Evolutionary conservation across 2,329 filamentous ascomycete genomes (phyloP).

Genomic region (Fusarium kyushuense): DNA sequence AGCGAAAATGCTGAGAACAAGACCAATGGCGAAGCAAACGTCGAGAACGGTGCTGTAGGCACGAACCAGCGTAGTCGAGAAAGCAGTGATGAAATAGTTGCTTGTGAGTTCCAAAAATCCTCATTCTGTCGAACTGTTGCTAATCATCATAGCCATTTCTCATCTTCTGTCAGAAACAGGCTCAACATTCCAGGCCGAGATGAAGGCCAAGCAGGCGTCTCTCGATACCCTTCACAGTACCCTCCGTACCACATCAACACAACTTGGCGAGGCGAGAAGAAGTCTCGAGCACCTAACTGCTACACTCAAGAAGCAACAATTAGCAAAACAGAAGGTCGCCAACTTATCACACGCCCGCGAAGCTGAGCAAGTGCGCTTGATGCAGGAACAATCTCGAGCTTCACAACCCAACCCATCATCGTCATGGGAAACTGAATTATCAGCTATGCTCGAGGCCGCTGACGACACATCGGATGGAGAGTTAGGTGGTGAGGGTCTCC

Average conservation of each 20-base stretch:
- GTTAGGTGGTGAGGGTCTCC: conserved; percentile 55
- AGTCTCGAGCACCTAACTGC: conserved; percentile 77
- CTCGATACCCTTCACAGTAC: conserved; percentile 85
- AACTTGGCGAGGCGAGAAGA: conserved; percentile 81
- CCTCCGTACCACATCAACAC: conserved; percentile 82
- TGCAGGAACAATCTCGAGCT: conserved; percentile 57
- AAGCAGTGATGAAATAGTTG: conserved; percentile 82
- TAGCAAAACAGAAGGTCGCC: conserved; percentile 77
- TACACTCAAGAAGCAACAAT: conserved; percentile 71
- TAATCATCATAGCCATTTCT: conserved; percentile 72
- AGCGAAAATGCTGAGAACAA: conserved; percentile 67
- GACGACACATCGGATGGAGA: conserved; percentile 54
- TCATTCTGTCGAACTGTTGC: not conserved
- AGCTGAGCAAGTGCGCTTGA: conserved; percentile 70
- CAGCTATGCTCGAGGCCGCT: conserved; percentile 60
- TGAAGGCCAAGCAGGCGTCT: conserved; percentile 84
- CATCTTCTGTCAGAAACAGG: conserved; percentile 84
- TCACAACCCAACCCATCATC: conserved; percentile 60
- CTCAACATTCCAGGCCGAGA: conserved; percentile 81
- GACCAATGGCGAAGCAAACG: conserved; percentile 57
- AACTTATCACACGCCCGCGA: conserved; percentile 83
- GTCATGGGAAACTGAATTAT: conserved; percentile 67
- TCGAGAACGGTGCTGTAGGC: conserved; percentile 58
- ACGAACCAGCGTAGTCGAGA: conserved; percentile 72
- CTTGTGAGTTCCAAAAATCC: conserved; percentile 67